Conservation (phyloP, 495 filamentous ascomycete genomes). For the Trichoderma asperelloides region DNA sequence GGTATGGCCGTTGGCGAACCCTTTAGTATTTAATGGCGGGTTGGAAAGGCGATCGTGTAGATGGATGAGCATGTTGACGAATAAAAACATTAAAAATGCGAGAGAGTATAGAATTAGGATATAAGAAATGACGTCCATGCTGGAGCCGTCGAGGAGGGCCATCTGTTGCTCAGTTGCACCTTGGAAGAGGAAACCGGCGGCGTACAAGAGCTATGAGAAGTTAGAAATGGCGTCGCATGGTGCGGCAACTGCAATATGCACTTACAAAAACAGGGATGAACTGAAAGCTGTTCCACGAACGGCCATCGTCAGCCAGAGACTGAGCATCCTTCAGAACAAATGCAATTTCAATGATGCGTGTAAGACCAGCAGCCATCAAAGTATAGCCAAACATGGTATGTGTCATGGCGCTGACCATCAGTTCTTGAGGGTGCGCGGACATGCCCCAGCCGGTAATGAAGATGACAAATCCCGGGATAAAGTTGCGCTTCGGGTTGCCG, state of each 20-base stretch:
- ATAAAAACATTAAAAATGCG: conserved; percentile 83
- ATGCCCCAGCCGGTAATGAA: conserved; percentile 92
- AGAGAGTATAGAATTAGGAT: conserved; percentile 84
- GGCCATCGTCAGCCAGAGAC: conserved; percentile 44
- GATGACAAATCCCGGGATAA: conserved; percentile 86
- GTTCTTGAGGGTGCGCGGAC: conserved; percentile 74
- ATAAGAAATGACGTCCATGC: conserved; percentile 84
- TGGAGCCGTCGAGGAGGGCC: conserved; percentile 57
- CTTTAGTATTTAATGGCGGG: conserved; percentile 22
- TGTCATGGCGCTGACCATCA: conserved; percentile 78
- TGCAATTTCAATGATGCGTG: conserved; percentile 82
- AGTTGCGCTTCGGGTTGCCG: conserved; percentile 81
- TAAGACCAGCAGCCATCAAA: conserved; percentile 79
- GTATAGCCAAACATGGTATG: conserved; percentile 93
- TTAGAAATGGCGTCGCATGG: conserved; percentile 9
- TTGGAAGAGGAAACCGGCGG: conserved; percentile 96
- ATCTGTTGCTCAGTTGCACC: conserved; percentile 95
- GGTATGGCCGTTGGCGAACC: conserved; percentile 19
- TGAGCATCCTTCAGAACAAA: conserved; percentile 72
- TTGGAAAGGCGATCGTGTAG: conserved; percentile 58
- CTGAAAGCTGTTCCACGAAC: conserved; percentile 77
- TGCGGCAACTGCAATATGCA: conserved; percentile 13
- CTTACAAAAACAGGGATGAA: conserved; percentile 85
- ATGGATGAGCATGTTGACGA: conserved; percentile 73
- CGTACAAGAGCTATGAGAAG: conserved; percentile 65